Base-by-base conservation (phyloP, 305 asterid species). In the Plantago rigida region DNA sequence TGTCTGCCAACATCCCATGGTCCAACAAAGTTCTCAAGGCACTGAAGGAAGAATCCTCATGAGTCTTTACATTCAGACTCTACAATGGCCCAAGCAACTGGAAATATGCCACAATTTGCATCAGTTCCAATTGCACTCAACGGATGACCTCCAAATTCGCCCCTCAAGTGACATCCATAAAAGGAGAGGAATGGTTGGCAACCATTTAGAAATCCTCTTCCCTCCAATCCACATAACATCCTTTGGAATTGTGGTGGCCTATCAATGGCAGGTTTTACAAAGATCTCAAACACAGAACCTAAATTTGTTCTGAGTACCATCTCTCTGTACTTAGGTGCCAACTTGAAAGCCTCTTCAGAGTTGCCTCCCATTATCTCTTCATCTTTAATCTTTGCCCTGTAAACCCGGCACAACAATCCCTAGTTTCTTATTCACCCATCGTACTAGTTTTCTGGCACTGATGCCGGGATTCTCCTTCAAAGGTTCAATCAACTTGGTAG, bases 151-250 rank as follows among this genome's bases (percentile, higher is more conserved):
- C 52, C 28, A 34, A 10, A 62, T 29, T 34, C 48, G 3, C 57
- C 19, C 13, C 50, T 31, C 1, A 50, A 15, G 14, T 62, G 58
- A 14, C 58, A 62, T 3, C 17, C 47, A 48, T 62, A 46, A 61
- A 34, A 62, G 0, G 36, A 11, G n/a, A n/a, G n/a, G n/a, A n/a
- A n/a, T n/a, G n/a, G n/a, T n/a, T n/a, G n/a, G n/a, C n/a, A n/a
- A n/a, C 47, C 50, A 9, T 12, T 9, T 11, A 49, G 7, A 36
- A 13, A 62, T 8, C 47, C 15, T 0, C 7, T 6, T 26, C 47
- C 66, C 3, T 49, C 4, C 8, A 62, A 10, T 0, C 56, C 58
- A 13, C 14, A 31, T 12, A 62, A 49, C 0, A 62, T 3, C 3
- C 29, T 56, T 36, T 15, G 34, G 6, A 56, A 56, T 4, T 47